These are phyloP conservation scores for Pleurotus pulmonarius DNA, from an alignment of 768 basidiomycete species.

Conservation along the genomic window DNA sequence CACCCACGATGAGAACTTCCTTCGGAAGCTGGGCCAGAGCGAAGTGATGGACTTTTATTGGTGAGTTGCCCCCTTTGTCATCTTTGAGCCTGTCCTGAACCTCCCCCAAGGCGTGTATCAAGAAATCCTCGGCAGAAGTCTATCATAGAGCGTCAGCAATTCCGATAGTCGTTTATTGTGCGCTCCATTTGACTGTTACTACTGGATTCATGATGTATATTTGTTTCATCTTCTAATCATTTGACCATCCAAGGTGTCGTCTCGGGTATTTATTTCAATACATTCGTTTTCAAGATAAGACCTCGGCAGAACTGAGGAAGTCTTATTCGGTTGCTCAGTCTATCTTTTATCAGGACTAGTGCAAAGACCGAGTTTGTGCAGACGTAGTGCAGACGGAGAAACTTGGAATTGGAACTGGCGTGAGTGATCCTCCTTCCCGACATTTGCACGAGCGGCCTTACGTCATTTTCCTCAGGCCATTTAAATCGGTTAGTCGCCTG, in stretches of 20 bases:
- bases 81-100: slow-evolving; percentile 2
- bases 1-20: slow-evolving; percentile 96
- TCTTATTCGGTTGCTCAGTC: not conserved
- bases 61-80: slow-evolving; percentile 37
- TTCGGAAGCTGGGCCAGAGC: slow-evolving; percentile 83
- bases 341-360: not conserved
- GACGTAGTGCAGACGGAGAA: slow-evolving; percentile 4
- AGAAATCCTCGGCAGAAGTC: slow-evolving; percentile 70
- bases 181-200: too few relatives aligned
- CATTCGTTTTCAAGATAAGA: slow-evolving; percentile 6
- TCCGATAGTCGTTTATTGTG: slow-evolving; percentile 38
- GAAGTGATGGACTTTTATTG: slow-evolving; percentile 97
- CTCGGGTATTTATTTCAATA: not conserved
- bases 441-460: not conserved
- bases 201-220: not conserved
- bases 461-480: not conserved
- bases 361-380: not conserved
- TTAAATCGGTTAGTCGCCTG: not conserved
- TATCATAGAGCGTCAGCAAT: slow-evolving; percentile 66
- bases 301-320: slow-evolving; percentile 7
- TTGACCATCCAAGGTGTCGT: not conserved
- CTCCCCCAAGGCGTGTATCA: slow-evolving; percentile 69
- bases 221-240: not conserved
- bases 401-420: not conserved
- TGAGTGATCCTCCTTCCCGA: not conserved